Base-by-base conservation (phyloP, 257 asterid species). In the Lycium barbarum region DNA sequence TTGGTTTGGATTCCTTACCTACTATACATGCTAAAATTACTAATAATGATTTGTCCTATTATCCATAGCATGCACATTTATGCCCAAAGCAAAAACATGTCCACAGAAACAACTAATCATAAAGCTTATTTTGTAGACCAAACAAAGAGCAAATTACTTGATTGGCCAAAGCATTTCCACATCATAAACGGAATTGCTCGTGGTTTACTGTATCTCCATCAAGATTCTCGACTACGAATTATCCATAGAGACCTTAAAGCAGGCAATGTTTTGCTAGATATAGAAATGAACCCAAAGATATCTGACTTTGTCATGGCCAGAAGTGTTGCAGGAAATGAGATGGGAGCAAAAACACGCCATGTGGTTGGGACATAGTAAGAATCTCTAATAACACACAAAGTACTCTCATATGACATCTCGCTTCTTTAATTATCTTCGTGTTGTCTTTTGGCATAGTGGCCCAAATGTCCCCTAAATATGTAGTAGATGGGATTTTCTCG, bases 161-260 rank as follows among this genome's bases (percentile, higher is more conserved):
- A 88, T 54, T 88, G 90, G 90, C 84, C 86, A 36, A 81, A 73
- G 57, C 85, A 88, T 0, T 65, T 83, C 79, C 14, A 63, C 83
- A 81, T 88, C 61, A 88, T 84, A 3, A 86, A 86, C 22, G 90
- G 90, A 53, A 86, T 86, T 65, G 90, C 90, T 61, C 88, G 90
- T 9, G 90, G 90, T 4, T 65, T 88, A 35, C 47, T 88, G 82
- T 88, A 88, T 70, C 90, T 88, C 36, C 90, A 88, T 85, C 90
- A 88, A 80, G 90, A 88, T 85, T 88, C 90, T 17, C 88, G 86
- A 67, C 84, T 88, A 8, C 68, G 90, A 26, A 26, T 26, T 26
- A 26, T 26, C 33, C 33, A 26, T 26, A 26, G 33, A 26, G 33
- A 26, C 33, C 33, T 26, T 26, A 26, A 26, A 26, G 33, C 33